These are phyloP conservation scores for Colletotrichum ledebouriae DNA, from an alignment of 2,329 filamentous ascomycete species.

Conservation along the genomic window DNA sequence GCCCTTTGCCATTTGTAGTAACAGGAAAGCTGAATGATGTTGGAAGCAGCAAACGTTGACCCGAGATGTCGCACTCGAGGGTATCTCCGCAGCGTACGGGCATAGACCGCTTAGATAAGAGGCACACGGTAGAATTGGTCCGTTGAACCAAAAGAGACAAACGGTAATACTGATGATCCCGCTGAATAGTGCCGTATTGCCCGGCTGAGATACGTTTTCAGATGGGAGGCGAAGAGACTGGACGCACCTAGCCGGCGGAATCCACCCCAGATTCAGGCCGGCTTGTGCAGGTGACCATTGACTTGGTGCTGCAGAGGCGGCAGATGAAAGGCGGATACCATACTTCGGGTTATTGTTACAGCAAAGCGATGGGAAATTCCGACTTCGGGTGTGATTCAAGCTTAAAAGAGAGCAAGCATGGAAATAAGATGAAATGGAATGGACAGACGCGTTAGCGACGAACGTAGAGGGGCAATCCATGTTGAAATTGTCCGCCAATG, in stretches of 20 bases:
- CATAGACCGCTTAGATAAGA: neutral
- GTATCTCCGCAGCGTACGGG: neutral
- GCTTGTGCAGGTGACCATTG: constrained; percentile 30
- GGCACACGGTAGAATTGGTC: constrained; percentile 3
- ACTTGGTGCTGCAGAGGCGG: neutral
- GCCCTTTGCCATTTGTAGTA: neutral
- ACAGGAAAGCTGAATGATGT: neutral
- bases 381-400: constrained; percentile 12
- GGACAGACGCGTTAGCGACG: neutral
- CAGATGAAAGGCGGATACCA: no score
- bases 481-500: neutral
- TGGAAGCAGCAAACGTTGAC: no score
- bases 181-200: constrained; percentile 9
- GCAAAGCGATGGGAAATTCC: neutral
- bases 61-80: neutral
- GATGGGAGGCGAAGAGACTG: constrained; percentile 13
- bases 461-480: constrained; percentile 13
- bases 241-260: neutral
- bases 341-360: no score
- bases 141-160: constrained; percentile 24
- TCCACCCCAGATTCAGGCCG: constrained; percentile 11
- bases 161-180: neutral
- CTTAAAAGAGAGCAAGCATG: constrained; percentile 15
- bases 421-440: neutral
- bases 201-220: no score